Evolutionary conservation across 2,329 filamentous ascomycete species (phyloP).

Genomic region (Cordyceps javanica): DNA sequence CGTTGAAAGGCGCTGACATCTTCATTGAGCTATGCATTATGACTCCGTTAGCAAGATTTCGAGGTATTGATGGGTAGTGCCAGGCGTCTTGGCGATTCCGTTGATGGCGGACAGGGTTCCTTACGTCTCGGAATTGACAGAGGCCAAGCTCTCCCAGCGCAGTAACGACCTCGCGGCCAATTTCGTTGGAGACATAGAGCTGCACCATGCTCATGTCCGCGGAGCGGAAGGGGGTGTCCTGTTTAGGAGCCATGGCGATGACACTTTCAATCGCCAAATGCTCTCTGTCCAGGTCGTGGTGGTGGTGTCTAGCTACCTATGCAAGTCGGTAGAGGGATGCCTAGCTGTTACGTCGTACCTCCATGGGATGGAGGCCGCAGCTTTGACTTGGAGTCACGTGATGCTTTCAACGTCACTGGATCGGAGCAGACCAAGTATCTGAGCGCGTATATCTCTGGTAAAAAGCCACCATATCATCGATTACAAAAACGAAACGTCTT

Average conservation of each 20-base stretch:
- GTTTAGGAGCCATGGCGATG: conserved; percentile 53
- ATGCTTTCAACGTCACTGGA: conserved; percentile 1
- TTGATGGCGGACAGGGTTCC: conserved; percentile 26
- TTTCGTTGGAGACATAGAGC: conserved; percentile 98
- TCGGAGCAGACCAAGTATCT: too few species aligned
- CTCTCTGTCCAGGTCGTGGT: conserved; percentile 23
- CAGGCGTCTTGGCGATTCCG: not conserved
- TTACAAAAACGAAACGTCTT: too few species aligned
- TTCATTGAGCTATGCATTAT: conserved; percentile 67
- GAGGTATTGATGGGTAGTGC: conserved; percentile 10
- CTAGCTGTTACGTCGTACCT: conserved; percentile 12
- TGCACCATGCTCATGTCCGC: conserved; percentile 99
- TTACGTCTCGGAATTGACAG: conserved; percentile 95
- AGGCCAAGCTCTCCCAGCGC: conserved; percentile 92
- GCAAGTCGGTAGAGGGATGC: conserved; percentile 4
- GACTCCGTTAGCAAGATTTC: conserved; percentile 10
- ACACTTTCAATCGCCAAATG: conserved; percentile 23
- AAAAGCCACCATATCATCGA: too few species aligned
- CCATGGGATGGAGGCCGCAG: not conserved
- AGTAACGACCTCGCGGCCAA: conserved; percentile 94
- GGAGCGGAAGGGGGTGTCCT: conserved; percentile 98
- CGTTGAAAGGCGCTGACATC: conserved; percentile 92
- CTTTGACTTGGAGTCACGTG: conserved; percentile 7
- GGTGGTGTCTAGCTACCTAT: conserved; percentile 19
- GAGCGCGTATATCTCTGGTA: too few species aligned